phyloP scores from a whole-genome alignment of 257 asterid genomes.

The Solanum chmielewskii region DNA sequence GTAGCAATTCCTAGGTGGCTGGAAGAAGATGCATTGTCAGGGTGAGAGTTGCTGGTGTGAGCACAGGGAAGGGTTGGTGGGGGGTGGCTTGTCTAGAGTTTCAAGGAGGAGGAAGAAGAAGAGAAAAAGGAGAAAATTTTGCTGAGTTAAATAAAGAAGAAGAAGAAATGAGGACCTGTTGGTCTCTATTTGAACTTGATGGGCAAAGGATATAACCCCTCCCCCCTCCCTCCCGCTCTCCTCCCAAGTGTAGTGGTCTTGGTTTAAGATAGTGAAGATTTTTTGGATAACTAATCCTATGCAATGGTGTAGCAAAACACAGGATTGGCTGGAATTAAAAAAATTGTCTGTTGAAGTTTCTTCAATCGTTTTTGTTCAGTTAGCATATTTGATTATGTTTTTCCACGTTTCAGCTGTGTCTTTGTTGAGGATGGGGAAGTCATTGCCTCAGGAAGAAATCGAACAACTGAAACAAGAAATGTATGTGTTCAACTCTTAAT shows the following conservation, averaged over 20 bases:
- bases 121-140: not conserved
- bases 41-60: not conserved
- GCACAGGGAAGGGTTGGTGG: not conserved
- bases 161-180: not conserved
- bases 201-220: not conserved
- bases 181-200: not conserved
- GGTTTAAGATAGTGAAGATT: not conserved
- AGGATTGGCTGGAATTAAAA: not conserved
- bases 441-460: slow-evolving; percentile 72
- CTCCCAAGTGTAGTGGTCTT: not conserved
- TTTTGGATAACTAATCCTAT: not conserved
- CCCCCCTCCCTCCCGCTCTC: not conserved
- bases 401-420: slow-evolving; percentile 35
- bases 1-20: not conserved
- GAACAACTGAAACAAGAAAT: slow-evolving; percentile 68
- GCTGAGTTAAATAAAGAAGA: not conserved
- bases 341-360: not conserved
- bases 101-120: not conserved
- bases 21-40: not conserved
- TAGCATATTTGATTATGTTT: not conserved
- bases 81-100: not conserved
- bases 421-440: slow-evolving; percentile 53
- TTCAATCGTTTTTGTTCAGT: not conserved
- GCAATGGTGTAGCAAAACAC: not conserved
- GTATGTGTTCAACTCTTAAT: slow-evolving; percentile 7